Evolutionary conservation across 495 filamentous ascomycete species (phyloP), one percentile per base, ranked within the genome.

Genomic region (Xylaria telfairii): DNA sequence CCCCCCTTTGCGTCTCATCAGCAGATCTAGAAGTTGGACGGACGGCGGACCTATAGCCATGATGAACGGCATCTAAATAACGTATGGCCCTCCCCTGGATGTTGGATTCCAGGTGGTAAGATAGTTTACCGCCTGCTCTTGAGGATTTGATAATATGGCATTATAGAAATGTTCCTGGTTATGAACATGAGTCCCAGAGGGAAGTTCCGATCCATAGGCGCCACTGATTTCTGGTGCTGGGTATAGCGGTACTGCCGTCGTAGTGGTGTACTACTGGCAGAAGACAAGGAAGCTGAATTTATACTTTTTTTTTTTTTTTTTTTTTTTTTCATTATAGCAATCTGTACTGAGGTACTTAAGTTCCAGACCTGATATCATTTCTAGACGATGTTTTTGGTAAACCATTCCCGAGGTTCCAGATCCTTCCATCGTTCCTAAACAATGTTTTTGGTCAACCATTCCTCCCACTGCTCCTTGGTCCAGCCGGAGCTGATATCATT

Each of bases 381-480:
- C 84, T 82, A 96, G 72, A 81, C 84, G 70, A 94, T 81, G 78
- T 92, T 95, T 83, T 92, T 92, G 73, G 84, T 85, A 78, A 97
- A 78, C 92, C 92, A 98, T 79, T 93, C 89, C 74, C 17, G 2
- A 59, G 53, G 37, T 28, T 39, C n/a, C 57, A 28, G 17, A 61
- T 19, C 19, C n/a, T 42, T n/a, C n/a, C n/a, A n/a, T n/a, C 24
- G 8, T 64, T 67, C 10, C 84, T 82, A 96, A 72, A 81, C 84
- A 71, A 94, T 81, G 78, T 92, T 95, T 83, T 92, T 92, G 73
- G 84, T 85, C 78, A 97, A 78, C 92, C 92, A 98, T 79, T 93
- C 89, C 74, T 87, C 84, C 95, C 94, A 99, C 79, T 96, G 91
- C 63, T 90, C 88, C 75, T 81, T 84, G 3, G 86, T 90, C 87